Evolutionary conservation across 208 protist genomes (phyloP).

Genomic region (Acanthamoeba culbertsoni): DNA sequence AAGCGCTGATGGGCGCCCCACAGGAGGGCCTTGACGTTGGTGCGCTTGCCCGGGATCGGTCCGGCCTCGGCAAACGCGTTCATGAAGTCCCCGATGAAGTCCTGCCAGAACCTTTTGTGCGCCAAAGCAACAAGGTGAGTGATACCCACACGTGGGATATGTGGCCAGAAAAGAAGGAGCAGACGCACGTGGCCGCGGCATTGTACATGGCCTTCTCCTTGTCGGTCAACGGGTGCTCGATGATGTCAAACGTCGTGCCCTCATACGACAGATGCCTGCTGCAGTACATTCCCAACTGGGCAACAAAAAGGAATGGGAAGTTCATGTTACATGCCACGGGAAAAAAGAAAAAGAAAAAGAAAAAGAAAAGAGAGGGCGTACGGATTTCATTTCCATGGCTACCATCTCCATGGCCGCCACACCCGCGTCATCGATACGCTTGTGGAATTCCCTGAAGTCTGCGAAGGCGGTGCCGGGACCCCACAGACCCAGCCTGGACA

Average conservation of each 20-base stretch:
- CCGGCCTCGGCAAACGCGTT: not conserved
- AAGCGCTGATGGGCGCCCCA: not conserved
- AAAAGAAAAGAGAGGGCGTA: not conserved
- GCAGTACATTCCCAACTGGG: constrained; percentile 32
- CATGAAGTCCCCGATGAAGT: not conserved
- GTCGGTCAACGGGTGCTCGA: not conserved
- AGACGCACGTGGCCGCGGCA: not conserved
- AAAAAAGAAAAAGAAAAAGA: not conserved
- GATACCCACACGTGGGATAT: not conserved
- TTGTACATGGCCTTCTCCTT: constrained; percentile 30
- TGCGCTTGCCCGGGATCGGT: not conserved
- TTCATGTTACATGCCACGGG: not conserved
- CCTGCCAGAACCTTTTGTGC: not conserved
- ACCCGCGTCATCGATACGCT: not conserved
- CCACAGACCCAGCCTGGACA: constrained; percentile 59
- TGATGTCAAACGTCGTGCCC: constrained; percentile 29
- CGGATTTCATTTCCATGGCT: constrained; percentile 58
- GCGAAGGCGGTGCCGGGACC: not conserved
- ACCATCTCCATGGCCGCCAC: constrained; percentile 55
- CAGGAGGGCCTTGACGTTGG: not conserved
- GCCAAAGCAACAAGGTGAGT: not conserved
- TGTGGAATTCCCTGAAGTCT: not conserved
- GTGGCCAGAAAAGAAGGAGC: not conserved
- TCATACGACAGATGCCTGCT: constrained; percentile 19
- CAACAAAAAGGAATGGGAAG: not conserved